Base-by-base conservation (phyloP, 768 basidiomycete genomes). In the Ramaria sp. region DNA sequence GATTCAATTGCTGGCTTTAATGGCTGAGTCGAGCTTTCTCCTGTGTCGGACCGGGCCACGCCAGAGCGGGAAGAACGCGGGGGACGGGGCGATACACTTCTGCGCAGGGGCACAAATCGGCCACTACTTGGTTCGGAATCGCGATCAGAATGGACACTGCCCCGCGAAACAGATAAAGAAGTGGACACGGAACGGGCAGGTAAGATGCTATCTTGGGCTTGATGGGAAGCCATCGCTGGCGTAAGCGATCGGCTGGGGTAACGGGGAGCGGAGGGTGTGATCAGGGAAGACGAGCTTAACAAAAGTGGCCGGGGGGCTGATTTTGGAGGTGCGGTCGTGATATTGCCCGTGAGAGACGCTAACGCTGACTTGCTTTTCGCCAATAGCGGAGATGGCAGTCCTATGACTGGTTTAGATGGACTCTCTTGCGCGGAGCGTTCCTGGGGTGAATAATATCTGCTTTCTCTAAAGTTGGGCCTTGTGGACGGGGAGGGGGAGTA, bases 11-110 rank as follows among this genome's bases (percentile, higher is more conserved):
- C 73, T 54, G 63, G 59, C 17, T 70, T 57, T 13, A 65, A 67
- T 56, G 59, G 59, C 47, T 76, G 77, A 37, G 76, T 75, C 2
- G 77, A 74, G 38, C 69, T 68, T 0, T 65, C 64, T 1, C 75
- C 74, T 6, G 77, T 77, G 68, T 11, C 62, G 60, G 75, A 71
- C 24, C 64, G n/a, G 71, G 70, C 39, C 71, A 71, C 67, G 12
- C 67, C 64, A 11, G 67, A 63, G 57, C 63, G 69, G 31, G 68
- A 66, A 73, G 58, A 73, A 79, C 13, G 68, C 70, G 33, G 80
- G 73, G 17, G 86, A 84, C 82, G 87, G 83, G 87, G 85, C 4
- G 87, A 88, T 4, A 86, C 67, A 12, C 82, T 80, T 60, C 77
- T 77, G 33, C 86, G 79, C 64, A 89, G 63, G 24, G 79, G 78